These are phyloP conservation scores for Acanthamoeba triangularis DNA, from an alignment of 208 protist genomes.

Conservation along the genomic window DNA sequence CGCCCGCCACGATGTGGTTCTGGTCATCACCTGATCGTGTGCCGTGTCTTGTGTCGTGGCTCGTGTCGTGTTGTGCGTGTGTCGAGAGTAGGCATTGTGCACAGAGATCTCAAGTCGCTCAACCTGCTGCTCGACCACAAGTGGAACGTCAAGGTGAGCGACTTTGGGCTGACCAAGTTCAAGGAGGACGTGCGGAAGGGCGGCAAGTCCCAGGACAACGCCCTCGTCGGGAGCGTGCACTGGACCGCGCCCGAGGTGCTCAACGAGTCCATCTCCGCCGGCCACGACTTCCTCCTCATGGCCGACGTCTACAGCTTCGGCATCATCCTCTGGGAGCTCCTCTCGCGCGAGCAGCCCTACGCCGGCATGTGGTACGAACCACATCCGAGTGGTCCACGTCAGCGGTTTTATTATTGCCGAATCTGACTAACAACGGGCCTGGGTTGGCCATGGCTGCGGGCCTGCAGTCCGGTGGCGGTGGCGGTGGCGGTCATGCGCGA, in stretches of 20 bases:
- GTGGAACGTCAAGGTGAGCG: not conserved
- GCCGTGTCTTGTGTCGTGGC: too few relatives aligned
- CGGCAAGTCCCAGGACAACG: not conserved
- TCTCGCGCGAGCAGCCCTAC: not conserved
- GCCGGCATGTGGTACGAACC: not conserved
- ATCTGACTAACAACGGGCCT: not conserved
- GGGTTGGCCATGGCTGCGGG: not conserved
- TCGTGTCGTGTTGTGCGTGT: too few relatives aligned
- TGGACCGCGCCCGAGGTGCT: constrained; percentile 60
- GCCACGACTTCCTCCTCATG: not conserved
- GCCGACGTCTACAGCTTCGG: constrained; percentile 31
- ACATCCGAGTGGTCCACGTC: not conserved
- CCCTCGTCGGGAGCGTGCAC: not conserved
- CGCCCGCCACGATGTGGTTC: too few relatives aligned
- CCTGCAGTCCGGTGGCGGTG: not conserved
- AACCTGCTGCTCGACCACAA: not conserved
- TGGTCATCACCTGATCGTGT: too few relatives aligned
- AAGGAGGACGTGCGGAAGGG: not conserved
- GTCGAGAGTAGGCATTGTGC: not conserved
- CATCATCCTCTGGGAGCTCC: constrained; percentile 45
- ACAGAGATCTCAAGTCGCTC: not conserved
- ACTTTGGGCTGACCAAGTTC: not conserved
- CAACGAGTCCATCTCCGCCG: not conserved
- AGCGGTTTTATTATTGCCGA: not conserved
- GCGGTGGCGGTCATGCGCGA: constrained; percentile 41